Percentiles rank a stretch among this genome's conserved stretches.
Evolutionary conservation across 352 stramenopile genomes (phyloP).

Genomic region (Pythium angustatum): DNA sequence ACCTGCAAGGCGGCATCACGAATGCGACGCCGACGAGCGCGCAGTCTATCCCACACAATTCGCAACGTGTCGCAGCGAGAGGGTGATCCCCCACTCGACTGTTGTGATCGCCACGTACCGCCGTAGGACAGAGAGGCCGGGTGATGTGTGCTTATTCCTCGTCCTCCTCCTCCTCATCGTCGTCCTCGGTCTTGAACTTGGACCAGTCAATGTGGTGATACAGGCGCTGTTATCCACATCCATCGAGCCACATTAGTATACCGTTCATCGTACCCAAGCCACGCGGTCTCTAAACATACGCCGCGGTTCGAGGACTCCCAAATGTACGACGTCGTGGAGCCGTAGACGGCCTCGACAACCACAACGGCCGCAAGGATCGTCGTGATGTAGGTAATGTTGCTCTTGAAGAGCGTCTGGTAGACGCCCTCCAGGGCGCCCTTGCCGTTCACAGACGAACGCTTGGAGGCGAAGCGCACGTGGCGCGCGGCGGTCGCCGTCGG

Average conservation of each 20-base stretch:
- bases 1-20: neutral
- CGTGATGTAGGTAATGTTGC: conserved; percentile 78
- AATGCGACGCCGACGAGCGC: neutral
- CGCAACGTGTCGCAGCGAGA: too few species aligned
- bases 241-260: too few species aligned
- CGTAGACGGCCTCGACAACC: conserved; percentile 74
- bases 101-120: too few species aligned
- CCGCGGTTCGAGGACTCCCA: conserved; percentile 85
- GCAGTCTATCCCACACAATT: neutral
- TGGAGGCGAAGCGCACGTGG: conserved; percentile 56
- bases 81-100: too few species aligned
- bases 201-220: conserved; percentile 90
- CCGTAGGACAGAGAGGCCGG: neutral
- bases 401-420: conserved; percentile 85
- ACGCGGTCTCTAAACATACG: too few species aligned
- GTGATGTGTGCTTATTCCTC: conserved; percentile 43
- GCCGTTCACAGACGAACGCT: conserved; percentile 78
- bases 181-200: conserved; percentile 77
- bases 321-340: conserved; percentile 66
- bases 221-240: conserved; percentile 77
- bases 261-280: too few species aligned
- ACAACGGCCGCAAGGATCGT: conserved; percentile 72
- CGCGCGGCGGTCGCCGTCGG: conserved; percentile 32
- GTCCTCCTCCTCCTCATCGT: conserved; percentile 82
- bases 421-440: conserved; percentile 58